phyloP scores from a whole-genome alignment of 2,329 filamentous ascomycete species.

The Rutstroemia sp. region DNA sequence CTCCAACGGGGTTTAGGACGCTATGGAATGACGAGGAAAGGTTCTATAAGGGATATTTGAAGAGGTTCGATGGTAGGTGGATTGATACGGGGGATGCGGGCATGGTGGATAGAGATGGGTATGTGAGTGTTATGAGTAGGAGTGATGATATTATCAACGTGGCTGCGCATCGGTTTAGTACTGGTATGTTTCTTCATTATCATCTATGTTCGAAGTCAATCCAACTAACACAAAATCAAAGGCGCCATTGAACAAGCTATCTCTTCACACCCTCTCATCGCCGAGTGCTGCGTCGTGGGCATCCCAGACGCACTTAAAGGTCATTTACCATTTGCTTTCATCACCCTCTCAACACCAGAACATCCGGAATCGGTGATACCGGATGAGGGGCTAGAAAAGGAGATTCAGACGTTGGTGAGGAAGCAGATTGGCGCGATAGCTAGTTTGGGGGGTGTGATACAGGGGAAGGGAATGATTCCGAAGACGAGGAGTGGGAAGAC shows the following conservation, averaged over 20 bases:
- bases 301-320: slow-evolving; percentile 84
- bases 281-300: slow-evolving; percentile 79
- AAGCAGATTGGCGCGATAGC: slow-evolving; percentile 84
- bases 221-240: slow-evolving; percentile 27
- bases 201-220: neutral
- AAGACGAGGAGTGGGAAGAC: slow-evolving; percentile 74
- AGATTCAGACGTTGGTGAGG: slow-evolving; percentile 67
- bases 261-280: slow-evolving; percentile 68
- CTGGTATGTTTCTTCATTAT: slow-evolving; percentile 46
- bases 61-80: slow-evolving; percentile 75
- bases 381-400: slow-evolving; percentile 38
- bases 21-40: slow-evolving; percentile 80
- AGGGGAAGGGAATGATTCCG: slow-evolving; percentile 79
- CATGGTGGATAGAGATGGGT: slow-evolving; percentile 69
- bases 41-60: slow-evolving; percentile 80
- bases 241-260: slow-evolving; percentile 88
- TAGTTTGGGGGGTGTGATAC: slow-evolving; percentile 75
- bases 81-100: slow-evolving; percentile 89
- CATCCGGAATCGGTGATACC: slow-evolving; percentile 46
- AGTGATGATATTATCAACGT: slow-evolving; percentile 89
- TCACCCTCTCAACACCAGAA: slow-evolving; percentile 50
- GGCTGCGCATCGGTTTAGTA: slow-evolving; percentile 86
- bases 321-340: slow-evolving; percentile 84
- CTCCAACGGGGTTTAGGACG: slow-evolving; percentile 78
- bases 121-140: slow-evolving; percentile 56